These are phyloP conservation scores for Dalbergia oliveri DNA, from an alignment of 306 rosid species.

Conservation along the genomic window DNA sequence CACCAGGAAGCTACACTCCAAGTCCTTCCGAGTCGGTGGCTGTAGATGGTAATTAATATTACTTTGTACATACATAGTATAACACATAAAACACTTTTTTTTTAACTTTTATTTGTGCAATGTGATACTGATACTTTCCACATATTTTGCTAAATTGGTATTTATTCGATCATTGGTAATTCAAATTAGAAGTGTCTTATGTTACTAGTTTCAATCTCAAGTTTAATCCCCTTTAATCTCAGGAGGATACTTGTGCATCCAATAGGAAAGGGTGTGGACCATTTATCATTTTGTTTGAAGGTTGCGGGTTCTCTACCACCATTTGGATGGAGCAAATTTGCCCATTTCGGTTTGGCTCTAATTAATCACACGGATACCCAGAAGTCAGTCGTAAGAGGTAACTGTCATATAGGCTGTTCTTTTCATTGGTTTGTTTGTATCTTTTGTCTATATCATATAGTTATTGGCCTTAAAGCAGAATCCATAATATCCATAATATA, in stretches of 20 bases:
- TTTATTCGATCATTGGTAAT: neutral
- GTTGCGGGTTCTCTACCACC: conserved; percentile 51
- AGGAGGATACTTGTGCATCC: conserved; percentile 39
- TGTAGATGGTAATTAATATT: conserved; percentile 13
- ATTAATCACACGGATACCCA: conserved; percentile 40
- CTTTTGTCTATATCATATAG: neutral
- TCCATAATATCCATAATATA: neutral
- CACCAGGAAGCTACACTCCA: conserved; percentile 33
- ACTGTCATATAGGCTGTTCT: neutral
- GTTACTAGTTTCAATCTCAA: neutral
- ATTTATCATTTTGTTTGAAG: conserved; percentile 47
- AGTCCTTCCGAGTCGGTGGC: conserved; percentile 31
- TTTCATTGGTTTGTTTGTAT: neutral
- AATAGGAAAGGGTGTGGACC: conserved; percentile 30
- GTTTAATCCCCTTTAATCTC: neutral
- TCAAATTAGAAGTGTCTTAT: neutral
- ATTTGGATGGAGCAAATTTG: conserved; percentile 49
- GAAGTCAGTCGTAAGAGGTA: conserved; percentile 44
- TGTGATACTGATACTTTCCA: neutral
- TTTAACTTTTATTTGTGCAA: neutral
- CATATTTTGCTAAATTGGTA: neutral
- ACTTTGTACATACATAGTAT: neutral
- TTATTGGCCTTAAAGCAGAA: neutral
- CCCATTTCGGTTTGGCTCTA: conserved; percentile 43
- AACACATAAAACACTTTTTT: neutral